phyloP scores from a whole-genome alignment of 2,329 filamentous ascomycete species.

The Fusarium pseudoanthophilum region DNA sequence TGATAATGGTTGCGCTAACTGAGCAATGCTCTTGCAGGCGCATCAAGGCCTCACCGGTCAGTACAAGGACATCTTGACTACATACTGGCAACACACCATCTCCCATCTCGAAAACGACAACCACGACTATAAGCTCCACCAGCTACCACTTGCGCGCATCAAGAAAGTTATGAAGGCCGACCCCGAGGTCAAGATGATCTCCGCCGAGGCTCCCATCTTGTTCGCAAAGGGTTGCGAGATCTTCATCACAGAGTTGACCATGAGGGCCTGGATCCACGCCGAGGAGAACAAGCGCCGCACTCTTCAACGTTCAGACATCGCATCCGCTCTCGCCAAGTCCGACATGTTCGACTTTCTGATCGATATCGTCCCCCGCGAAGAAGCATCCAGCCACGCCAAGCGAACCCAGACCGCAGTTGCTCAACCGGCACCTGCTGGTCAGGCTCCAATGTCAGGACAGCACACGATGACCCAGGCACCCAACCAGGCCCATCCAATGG shows the following conservation, averaged over 20 bases:
- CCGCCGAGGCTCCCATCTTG: slow-evolving; percentile 94
- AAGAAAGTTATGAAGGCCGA: slow-evolving; percentile 99
- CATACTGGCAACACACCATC: slow-evolving; percentile 99
- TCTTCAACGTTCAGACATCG: slow-evolving; percentile 94
- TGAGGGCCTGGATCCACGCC: slow-evolving; percentile 99
- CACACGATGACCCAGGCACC: slow-evolving; percentile 64
- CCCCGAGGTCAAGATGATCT: slow-evolving; percentile 99
- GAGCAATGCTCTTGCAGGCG: slow-evolving; percentile 65
- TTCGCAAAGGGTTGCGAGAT: slow-evolving; percentile 99
- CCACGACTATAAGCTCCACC: slow-evolving; percentile 98
- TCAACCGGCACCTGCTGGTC: slow-evolving; percentile 60
- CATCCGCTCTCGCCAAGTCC: slow-evolving; percentile 92
- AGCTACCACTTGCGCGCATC: slow-evolving; percentile 95
- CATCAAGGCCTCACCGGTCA: slow-evolving; percentile 93
- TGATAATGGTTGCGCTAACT: neutral
- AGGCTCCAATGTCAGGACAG: slow-evolving; percentile 63
- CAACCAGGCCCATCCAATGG: slow-evolving; percentile 69
- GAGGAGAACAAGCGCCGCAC: slow-evolving; percentile 99
- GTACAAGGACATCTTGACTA: slow-evolving; percentile 97
- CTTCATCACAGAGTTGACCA: slow-evolving; percentile 98
- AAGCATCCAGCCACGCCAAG: slow-evolving; percentile 87
- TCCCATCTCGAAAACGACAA: slow-evolving; percentile 93
- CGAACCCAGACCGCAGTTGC: slow-evolving; percentile 63
- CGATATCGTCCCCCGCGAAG: slow-evolving; percentile 96
- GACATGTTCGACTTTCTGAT: slow-evolving; percentile 99